Base-by-base conservation (phyloP, 441 rosid genomes). In the Dalechampia spathulata region DNA sequence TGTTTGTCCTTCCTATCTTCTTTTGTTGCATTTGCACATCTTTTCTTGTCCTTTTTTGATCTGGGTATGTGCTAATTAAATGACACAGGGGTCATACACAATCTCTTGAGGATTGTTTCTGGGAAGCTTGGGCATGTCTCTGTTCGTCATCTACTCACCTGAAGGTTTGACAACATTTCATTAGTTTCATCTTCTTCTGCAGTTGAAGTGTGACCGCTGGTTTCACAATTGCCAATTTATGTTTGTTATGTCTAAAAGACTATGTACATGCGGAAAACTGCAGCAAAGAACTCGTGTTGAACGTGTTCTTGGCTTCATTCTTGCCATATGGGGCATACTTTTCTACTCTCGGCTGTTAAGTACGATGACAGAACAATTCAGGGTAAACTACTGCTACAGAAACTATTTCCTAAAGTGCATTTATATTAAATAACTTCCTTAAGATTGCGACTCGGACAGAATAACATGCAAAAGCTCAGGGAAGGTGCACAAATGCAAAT, bases 61-160 rank as follows among this genome's bases (percentile, higher is more conserved):
- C 16, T 49, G 37, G 37, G 28, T 41, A 19, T 21, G 19, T 64
- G 21, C 20, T 71, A 32, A 63, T 51, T 64, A 47, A 57, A 57
- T 73, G 49, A 65, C 58, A 55, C 75, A 86, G 98, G 85, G 77
- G 72, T 43, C 73, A 64, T 51, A 60, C 63, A 55, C 84, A 72
- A 25, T 68, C 92, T 46, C 76, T 92, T 55, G 95, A 89, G 75
- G 96, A 89, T 55, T 92, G 99, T 78, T 70, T 92, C 52, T 86
- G 99, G 96, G 99, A 92, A 73, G 99, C 99, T 49, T 92, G 97
- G 99, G 92, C 99, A 51, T 92, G 97, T 65, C 78, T 92, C 10
- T 75, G 80, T 75, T 89, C 97, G 57, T 89, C 99, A 56, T 86
- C 96, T 43, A 83, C 92, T 72, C 97, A 92, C 82, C 66, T 92